Conservation (phyloP, 116 monocot genomes). For the Trichopus zeylanicus region DNA sequence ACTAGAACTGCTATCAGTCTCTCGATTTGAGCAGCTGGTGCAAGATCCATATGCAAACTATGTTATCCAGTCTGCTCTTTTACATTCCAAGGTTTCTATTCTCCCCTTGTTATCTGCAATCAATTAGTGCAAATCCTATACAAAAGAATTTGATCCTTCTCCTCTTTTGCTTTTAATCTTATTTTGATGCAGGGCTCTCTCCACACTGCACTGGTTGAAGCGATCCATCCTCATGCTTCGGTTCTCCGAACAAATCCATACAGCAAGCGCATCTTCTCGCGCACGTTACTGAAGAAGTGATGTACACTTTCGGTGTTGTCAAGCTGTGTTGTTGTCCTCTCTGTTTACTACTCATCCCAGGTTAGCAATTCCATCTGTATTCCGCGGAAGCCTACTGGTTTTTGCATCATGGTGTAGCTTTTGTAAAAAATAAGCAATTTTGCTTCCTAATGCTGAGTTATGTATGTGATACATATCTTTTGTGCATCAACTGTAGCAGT, state of each 20-base stretch:
- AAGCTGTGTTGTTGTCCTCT: conserved; percentile 7
- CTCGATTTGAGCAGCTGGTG: conserved; percentile 32
- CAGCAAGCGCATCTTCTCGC: conserved; percentile 22
- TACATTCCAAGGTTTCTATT: not conserved
- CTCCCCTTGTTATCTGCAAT: not conserved
- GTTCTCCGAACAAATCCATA: conserved; percentile 19
- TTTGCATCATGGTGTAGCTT: not conserved
- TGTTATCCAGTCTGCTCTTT: conserved; percentile 53
- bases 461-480: not conserved
- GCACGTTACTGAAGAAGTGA: too few relatives aligned
- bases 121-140: too few relatives aligned
- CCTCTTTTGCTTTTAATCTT: not conserved
- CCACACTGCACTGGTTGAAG: conserved; percentile 12
- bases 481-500: not conserved
- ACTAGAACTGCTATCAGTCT: conserved; percentile 30
- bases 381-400: not conserved
- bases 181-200: conserved; percentile 8
- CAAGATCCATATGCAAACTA: conserved; percentile 62
- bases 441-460: not conserved
- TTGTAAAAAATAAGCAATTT: conserved; percentile 8
- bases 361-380: not conserved
- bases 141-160: too few relatives aligned
- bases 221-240: conserved; percentile 11
- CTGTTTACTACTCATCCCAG: not conserved
- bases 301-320: not conserved